phyloP scores from a whole-genome alignment of 2,329 filamentous ascomycete species.

The Alternaria atra region DNA sequence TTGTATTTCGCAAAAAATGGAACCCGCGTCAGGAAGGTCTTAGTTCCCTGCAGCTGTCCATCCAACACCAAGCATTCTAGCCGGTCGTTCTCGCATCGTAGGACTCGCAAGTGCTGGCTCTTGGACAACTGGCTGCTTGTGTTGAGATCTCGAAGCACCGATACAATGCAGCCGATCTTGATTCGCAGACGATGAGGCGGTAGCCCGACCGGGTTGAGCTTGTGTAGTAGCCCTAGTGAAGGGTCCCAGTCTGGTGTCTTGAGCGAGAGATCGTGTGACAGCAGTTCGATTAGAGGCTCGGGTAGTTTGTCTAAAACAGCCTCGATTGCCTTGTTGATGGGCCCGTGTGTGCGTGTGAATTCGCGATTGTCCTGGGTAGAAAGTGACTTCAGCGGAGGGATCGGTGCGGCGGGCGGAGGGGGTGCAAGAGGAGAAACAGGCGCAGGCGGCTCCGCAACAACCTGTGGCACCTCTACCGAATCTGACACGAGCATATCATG shows the following conservation, averaged over 20 bases:
- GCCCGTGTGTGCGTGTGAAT: constrained; percentile 43
- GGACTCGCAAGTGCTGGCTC: constrained; percentile 43
- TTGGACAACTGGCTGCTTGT: constrained; percentile 44
- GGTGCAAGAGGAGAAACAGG: not conserved
- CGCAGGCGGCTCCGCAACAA: constrained; percentile 1
- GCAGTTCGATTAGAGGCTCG: constrained; percentile 40
- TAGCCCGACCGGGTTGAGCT: constrained; percentile 42
- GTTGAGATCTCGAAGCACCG: constrained; percentile 39
- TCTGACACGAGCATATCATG: constrained; percentile 42
- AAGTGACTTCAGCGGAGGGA: constrained; percentile 2
- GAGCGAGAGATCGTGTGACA: constrained; percentile 43
- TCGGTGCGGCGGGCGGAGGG: not conserved
- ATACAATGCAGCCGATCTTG: constrained; percentile 45
- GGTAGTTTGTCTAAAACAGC: constrained; percentile 34
- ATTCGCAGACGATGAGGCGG: constrained; percentile 47
- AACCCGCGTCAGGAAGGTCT: constrained; percentile 40
- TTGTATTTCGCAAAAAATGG: constrained; percentile 41
- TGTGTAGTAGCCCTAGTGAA: constrained; percentile 37
- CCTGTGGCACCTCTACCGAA: constrained; percentile 23
- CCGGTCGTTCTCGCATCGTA: constrained; percentile 38
- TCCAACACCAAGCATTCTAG: constrained; percentile 47
- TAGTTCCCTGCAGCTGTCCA: constrained; percentile 46
- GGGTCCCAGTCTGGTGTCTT: constrained; percentile 37
- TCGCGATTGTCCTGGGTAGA: constrained; percentile 24
- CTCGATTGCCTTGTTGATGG: constrained; percentile 41